Evolutionary conservation across 129 eudicot species (phyloP).

Genomic region (Centella asiatica): DNA sequence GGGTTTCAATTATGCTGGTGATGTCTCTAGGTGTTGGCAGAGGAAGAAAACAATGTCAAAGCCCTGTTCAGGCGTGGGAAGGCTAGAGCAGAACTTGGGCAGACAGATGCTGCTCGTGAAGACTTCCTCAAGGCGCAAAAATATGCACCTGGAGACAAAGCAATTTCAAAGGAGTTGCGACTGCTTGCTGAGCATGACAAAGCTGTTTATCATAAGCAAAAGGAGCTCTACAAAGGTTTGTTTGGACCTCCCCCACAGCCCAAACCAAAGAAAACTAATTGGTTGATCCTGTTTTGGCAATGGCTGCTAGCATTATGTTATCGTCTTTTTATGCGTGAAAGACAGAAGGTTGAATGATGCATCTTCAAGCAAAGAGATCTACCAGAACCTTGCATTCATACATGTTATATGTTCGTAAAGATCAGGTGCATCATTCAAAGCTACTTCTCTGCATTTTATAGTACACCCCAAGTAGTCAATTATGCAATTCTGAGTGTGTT

Average conservation of each 20-base stretch:
- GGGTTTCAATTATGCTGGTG: constrained; percentile 6
- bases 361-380: neutral
- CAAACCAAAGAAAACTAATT: constrained; percentile 38
- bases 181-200: constrained; percentile 84
- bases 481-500: too few species aligned
- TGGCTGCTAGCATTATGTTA: constrained; percentile 56
- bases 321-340: constrained; percentile 41
- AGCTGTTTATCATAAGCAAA: constrained; percentile 83
- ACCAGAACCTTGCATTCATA: too few species aligned
- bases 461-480: too few species aligned
- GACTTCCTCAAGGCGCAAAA: constrained; percentile 81
- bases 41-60: constrained; percentile 83
- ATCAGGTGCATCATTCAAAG: too few species aligned
- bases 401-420: too few species aligned
- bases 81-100: constrained; percentile 92
- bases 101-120: constrained; percentile 87
- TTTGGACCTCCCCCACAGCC: constrained; percentile 85
- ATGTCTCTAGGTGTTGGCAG: constrained; percentile 56
- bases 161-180: constrained; percentile 59
- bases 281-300: constrained; percentile 64
- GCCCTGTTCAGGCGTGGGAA: constrained; percentile 89
- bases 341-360: constrained; percentile 34
- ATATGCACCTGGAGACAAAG: constrained; percentile 76
- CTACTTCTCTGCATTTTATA: too few species aligned
- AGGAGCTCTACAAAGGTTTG: constrained; percentile 88